Evolutionary conservation across 2,329 filamentous ascomycete genomes (phyloP).

Genomic region (Xenosphaeropsis pyriputrescens): DNA sequence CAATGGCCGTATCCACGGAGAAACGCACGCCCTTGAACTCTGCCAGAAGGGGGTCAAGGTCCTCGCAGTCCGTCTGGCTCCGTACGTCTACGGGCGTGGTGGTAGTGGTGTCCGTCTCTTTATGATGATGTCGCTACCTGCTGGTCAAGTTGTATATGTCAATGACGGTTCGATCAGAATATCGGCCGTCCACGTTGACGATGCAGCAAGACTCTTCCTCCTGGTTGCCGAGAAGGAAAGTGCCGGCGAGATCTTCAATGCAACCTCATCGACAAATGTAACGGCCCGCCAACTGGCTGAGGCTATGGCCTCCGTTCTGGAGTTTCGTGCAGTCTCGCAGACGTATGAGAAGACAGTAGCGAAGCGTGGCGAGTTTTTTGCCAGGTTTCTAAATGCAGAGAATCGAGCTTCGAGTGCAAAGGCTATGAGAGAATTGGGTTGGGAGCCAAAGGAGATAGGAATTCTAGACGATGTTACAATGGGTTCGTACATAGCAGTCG

Average conservation of each 20-base stretch:
- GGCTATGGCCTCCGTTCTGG: neutral
- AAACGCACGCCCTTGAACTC: no score
- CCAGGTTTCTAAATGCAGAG: neutral
- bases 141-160: no score
- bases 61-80: no score
- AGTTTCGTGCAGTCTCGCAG: neutral
- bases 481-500: neutral
- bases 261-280: neutral
- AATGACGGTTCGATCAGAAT: no score
- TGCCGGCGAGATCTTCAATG: neutral
- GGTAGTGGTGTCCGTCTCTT: no score
- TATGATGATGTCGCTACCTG: no score
- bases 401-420: neutral
- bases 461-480: neutral
- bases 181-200: constrained; percentile 2
- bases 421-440: neutral
- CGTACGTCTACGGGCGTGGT: no score
- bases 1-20: no score
- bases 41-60: no score
- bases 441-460: neutral
- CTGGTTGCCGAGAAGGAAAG: neutral
- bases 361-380: neutral
- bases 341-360: neutral
- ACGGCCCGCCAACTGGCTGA: neutral
- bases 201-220: neutral